phyloP scores from a whole-genome alignment of 768 basidiomycete species.

The Cantharellus anzutake region DNA sequence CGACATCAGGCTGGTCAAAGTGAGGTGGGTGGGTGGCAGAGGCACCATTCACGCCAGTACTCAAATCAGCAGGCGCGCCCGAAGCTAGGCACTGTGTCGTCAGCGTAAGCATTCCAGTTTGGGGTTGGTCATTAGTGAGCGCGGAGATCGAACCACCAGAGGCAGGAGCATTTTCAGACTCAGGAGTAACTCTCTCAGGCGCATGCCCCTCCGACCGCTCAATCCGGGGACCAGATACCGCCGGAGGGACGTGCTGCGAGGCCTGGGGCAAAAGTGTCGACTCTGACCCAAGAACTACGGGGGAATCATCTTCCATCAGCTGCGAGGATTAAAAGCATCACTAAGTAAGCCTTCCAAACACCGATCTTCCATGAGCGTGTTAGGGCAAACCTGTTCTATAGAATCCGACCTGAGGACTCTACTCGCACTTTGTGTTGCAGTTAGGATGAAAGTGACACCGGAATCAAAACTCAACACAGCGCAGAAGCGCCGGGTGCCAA shows the following conservation, averaged over 20 bases:
- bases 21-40: background rate
- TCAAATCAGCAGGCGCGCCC: too few species aligned
- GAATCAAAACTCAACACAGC: too few species aligned
- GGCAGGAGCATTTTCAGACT: too few species aligned
- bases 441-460: too few species aligned
- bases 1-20: background rate
- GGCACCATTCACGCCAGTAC: too few species aligned
- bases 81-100: too few species aligned
- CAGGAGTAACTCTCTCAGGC: too few species aligned
- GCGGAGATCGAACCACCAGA: too few species aligned
- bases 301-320: background rate
- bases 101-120: too few species aligned
- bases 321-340: background rate
- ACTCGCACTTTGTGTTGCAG: background rate
- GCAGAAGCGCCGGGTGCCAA: too few species aligned
- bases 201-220: background rate
- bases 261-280: background rate
- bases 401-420: background rate
- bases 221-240: background rate
- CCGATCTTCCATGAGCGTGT: background rate
- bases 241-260: background rate
- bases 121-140: too few species aligned
- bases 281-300: background rate
- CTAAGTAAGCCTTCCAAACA: too few species aligned
- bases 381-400: background rate